Evolutionary conservation across 129 eudicot species (phyloP).

Genomic region (Solidago caesia): DNA sequence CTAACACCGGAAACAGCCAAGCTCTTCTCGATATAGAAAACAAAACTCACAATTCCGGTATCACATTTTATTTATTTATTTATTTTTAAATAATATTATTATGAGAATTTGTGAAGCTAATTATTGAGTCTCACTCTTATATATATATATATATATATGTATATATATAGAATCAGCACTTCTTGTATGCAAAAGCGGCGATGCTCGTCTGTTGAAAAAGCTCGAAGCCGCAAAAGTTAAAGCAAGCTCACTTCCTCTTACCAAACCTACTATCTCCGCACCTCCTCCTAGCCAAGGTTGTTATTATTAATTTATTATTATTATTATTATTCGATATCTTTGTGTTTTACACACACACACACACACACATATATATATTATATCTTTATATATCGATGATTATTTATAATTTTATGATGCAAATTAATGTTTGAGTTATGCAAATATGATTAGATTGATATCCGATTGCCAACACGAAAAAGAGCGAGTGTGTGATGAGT

Average conservation of each 20-base stretch:
- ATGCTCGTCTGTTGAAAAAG: constrained; percentile 29
- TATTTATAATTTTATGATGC: neutral
- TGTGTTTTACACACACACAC: neutral
- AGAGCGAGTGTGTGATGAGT: neutral
- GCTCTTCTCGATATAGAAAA: constrained; percentile 38
- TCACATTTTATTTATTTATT: too few species aligned
- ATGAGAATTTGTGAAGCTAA: too few species aligned
- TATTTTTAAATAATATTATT: too few species aligned
- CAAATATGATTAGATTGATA: neutral
- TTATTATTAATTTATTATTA: neutral
- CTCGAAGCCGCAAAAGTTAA: constrained; percentile 26
- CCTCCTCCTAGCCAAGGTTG: constrained; percentile 52
- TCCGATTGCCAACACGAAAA: neutral
- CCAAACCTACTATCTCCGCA: constrained; percentile 33
- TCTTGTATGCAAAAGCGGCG: constrained; percentile 38
- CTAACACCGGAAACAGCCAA: constrained; percentile 28
- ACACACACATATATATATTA: too few species aligned
- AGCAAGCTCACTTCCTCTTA: constrained; percentile 27
- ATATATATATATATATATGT: neutral
- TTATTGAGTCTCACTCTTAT: too few species aligned
- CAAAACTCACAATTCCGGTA: neutral
- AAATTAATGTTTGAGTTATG: neutral
- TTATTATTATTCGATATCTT: neutral
- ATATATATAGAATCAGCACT: constrained; percentile 33
- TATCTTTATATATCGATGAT: neutral